Percentiles rank a stretch among this genome's conserved stretches.
Evolutionary conservation across 2,329 filamentous ascomycete genomes (phyloP).

Genomic region (Hypoxylon sp.): DNA sequence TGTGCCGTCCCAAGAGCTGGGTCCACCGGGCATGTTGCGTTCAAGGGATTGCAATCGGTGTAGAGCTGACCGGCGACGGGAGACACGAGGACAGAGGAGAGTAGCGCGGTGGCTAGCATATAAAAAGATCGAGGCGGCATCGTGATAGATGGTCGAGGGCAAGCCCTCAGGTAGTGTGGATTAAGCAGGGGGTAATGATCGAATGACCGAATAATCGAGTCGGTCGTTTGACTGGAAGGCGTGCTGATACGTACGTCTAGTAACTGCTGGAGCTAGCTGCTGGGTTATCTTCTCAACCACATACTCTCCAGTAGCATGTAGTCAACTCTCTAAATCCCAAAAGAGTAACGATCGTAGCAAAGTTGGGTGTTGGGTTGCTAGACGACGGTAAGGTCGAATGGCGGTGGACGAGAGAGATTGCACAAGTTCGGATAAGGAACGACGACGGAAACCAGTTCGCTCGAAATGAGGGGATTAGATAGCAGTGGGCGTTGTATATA

Average conservation of each 20-base stretch:
- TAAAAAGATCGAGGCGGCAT: constrained; percentile 40
- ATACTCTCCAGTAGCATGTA: constrained; percentile 32
- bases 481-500: constrained; percentile 3
- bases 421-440: constrained; percentile 8
- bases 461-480: constrained; percentile 12
- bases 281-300: constrained; percentile 23
- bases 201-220: constrained; percentile 4
- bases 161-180: constrained; percentile 4
- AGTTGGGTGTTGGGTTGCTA: neutral
- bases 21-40: constrained; percentile 78
- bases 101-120: constrained; percentile 58
- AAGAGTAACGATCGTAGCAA: constrained; percentile 4
- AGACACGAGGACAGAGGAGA: constrained; percentile 60
- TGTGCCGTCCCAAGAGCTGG: constrained; percentile 77
- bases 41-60: constrained; percentile 83
- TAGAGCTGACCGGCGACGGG: constrained; percentile 78
- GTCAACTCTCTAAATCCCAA: neutral
- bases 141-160: constrained; percentile 26
- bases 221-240: constrained; percentile 3
- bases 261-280: constrained; percentile 4
- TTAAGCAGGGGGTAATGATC: constrained; percentile 3
- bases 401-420: constrained; percentile 5
- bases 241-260: constrained; percentile 1
- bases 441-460: constrained; percentile 10
- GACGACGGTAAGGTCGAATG: neutral